Evolutionary conservation across 805 yeast species (phyloP).

Genomic region (Candida quercuum): DNA sequence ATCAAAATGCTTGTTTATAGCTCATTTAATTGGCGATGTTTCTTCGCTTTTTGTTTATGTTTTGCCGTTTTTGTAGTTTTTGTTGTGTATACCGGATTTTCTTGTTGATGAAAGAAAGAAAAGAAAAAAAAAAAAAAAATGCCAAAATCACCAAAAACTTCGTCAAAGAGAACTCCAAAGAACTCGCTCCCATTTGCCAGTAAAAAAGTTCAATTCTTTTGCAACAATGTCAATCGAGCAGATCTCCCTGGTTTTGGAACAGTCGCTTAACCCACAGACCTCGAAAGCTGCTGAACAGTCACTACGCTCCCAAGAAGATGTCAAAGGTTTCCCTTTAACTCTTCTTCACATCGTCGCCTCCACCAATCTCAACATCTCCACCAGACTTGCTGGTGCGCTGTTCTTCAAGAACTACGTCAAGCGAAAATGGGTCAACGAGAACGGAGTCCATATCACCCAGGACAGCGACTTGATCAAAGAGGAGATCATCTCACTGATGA

Average conservation of each 20-base stretch:
- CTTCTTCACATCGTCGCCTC: conserved; percentile 76
- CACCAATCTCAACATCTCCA: conserved; percentile 41
- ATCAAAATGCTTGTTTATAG: no score
- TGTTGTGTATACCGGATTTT: no score
- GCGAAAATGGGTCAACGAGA: conserved; percentile 86
- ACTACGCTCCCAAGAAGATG: conserved; percentile 55
- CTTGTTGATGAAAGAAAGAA: no score
- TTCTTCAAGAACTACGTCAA: conserved; percentile 85
- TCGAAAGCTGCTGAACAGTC: conserved; percentile 65
- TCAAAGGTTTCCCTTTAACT: conserved; percentile 70
- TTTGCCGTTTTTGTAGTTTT: no score
- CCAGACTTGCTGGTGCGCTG: conserved; percentile 82
- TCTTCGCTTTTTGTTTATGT: no score
- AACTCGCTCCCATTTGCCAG: no score
- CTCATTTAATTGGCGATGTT: no score
- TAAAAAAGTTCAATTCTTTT: no score
- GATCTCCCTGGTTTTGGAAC: conserved; percentile 50
- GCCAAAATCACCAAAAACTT: no score
- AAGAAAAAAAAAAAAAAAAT: no score
- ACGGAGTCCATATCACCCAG: conserved; percentile 69
- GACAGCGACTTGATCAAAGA: conserved; percentile 67
- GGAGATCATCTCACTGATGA: conserved; percentile 85
- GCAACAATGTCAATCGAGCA: no score
- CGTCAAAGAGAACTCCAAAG: no score
- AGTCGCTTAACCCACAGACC: conserved; percentile 57